Percentiles rank a stretch among this genome's conserved stretches.
phyloP scores from a whole-genome alignment of 345 rosid genomes.

The Jatropha curcas region DNA sequence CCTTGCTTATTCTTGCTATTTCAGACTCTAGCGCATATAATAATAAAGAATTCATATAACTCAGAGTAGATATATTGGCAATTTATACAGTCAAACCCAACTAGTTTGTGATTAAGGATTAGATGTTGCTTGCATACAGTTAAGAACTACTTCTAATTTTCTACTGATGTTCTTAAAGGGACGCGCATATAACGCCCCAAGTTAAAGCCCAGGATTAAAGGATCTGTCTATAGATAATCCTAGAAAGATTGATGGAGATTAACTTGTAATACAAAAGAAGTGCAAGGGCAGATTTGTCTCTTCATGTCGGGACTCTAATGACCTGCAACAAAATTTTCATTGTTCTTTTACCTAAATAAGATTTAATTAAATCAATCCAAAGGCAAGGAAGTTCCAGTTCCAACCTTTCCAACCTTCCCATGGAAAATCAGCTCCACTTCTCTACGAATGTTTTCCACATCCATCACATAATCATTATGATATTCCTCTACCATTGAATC shows the following conservation, averaged over 20 bases:
- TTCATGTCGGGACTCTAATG: constrained; percentile 10
- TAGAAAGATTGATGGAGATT: neutral
- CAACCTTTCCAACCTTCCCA: constrained; percentile 54
- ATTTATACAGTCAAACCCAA: no score
- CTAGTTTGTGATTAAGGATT: no score
- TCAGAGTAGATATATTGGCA: no score
- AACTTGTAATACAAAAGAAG: neutral
- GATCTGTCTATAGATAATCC: neutral
- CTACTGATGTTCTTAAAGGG: no score
- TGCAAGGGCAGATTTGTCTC: neutral
- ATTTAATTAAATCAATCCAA: neutral
- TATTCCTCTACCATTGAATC: constrained; percentile 59
- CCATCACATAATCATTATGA: constrained; percentile 62
- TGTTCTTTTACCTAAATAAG: neutral
- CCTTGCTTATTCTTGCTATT: no score
- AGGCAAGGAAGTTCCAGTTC: constrained; percentile 18
- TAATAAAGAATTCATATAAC: no score
- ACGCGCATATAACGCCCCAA: no score
- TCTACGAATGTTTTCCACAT: constrained; percentile 61
- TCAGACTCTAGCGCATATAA: no score
- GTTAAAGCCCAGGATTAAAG: neutral
- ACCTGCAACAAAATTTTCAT: constrained; percentile 19
- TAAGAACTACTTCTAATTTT: no score
- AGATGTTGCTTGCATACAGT: no score
- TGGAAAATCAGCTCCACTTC: constrained; percentile 70